Conservation (phyloP, 129 eudicot genomes). For the Pulicaria dysenterica region DNA sequence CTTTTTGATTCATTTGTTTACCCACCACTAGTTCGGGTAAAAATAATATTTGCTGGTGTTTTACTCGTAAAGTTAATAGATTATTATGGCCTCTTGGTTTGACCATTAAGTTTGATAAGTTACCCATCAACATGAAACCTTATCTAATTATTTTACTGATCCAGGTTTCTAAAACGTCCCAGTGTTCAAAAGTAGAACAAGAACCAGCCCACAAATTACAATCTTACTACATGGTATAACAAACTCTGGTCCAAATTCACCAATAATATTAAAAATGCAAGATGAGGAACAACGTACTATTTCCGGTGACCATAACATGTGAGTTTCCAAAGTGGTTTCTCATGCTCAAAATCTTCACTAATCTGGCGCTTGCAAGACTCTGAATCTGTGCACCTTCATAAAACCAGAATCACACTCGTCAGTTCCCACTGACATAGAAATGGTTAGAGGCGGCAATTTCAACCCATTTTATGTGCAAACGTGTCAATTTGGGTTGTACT, state of each 20-base stretch:
- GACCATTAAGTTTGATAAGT: not conserved
- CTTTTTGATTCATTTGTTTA: too few relatives aligned
- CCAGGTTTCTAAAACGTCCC: too few relatives aligned
- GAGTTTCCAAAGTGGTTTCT: conserved; percentile 93
- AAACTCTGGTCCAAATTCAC: conserved; percentile 12
- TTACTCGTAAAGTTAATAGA: not conserved
- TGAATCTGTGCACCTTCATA: conserved; percentile 86
- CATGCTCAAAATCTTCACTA: conserved; percentile 70
- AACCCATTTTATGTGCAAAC: not conserved
- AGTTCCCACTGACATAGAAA: conserved; percentile 18
- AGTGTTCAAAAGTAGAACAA: too few relatives aligned
- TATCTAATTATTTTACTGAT: too few relatives aligned
- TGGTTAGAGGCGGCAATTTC: not conserved
- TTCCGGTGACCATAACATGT: conserved; percentile 87
- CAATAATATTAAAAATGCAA: conserved; percentile 7
- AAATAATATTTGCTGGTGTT: not conserved
- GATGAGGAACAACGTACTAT: conserved; percentile 48
- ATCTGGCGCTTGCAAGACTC: conserved; percentile 73
- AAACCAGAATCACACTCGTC: conserved; percentile 28
- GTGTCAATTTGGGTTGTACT: not conserved
- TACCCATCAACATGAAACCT: too few relatives aligned
- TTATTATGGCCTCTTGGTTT: not conserved
- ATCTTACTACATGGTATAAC: not conserved
- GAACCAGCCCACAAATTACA: not conserved
- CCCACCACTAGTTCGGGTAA: too few relatives aligned